These are phyloP conservation scores for Calendula officinalis DNA, from an alignment of 129 eudicot species.

Conservation along the genomic window DNA sequence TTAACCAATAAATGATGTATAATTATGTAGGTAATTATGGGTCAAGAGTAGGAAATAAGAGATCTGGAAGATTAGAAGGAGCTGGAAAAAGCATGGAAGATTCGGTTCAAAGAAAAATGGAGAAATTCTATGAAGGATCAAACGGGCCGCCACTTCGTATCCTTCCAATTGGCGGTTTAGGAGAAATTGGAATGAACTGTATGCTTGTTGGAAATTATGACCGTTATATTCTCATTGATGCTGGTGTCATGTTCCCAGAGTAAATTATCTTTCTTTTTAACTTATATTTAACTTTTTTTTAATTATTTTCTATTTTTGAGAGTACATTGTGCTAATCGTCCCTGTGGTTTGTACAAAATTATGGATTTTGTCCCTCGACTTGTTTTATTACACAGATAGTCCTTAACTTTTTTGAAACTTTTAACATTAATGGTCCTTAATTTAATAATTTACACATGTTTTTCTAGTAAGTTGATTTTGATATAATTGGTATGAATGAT, in stretches of 20 bases:
- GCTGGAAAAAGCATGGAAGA: constrained; percentile 94
- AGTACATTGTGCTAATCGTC: too few relatives aligned
- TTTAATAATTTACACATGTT: constrained; percentile 1
- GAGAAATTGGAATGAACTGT: constrained; percentile 99
- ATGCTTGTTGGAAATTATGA: constrained; percentile 97
- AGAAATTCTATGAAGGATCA: constrained; percentile 88
- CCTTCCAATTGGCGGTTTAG: constrained; percentile 95
- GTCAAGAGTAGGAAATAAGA: constrained; percentile 45
- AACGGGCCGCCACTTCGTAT: constrained; percentile 93
- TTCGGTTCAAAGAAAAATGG: constrained; percentile 93
- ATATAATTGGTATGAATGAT: constrained; percentile 2
- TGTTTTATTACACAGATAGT: too few relatives aligned
- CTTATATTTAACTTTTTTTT: too few relatives aligned
- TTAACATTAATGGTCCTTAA: not conserved
- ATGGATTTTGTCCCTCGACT: too few relatives aligned
- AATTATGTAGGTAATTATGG: constrained; percentile 45
- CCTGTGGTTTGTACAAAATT: too few relatives aligned
- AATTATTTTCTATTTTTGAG: too few relatives aligned
- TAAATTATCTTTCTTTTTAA: constrained; percentile 38
- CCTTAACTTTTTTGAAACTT: too few relatives aligned
- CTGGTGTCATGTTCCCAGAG: constrained; percentile 99
- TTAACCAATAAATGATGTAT: not conserved
- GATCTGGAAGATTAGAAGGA: constrained; percentile 72
- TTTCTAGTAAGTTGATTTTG: constrained; percentile 5
- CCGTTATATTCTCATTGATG: constrained; percentile 93